Percentiles rank a stretch among this genome's conserved stretches.
These are phyloP conservation scores for Thalassiosira hispida DNA, from an alignment of 352 stramenopile genomes.

Conservation along the genomic window DNA sequence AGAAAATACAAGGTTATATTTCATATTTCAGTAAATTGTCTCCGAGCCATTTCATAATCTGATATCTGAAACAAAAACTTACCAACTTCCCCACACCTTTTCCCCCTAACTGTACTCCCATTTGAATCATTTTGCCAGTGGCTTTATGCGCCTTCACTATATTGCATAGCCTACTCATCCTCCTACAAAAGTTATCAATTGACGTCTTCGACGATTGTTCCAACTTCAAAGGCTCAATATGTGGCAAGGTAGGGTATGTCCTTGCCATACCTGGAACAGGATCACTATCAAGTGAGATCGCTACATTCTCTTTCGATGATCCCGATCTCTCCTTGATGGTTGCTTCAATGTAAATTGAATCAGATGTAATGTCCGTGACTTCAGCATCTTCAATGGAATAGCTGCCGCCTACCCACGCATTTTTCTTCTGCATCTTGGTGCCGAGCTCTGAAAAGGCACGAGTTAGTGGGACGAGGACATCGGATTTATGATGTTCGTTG, in stretches of 20 bases:
- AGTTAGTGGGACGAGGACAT: slow-evolving; percentile 63
- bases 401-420: slow-evolving; percentile 70
- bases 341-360: slow-evolving; percentile 64
- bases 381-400: slow-evolving; percentile 65
- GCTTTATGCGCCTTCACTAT: slow-evolving; percentile 67
- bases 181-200: slow-evolving; percentile 76
- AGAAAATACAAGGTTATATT: no score
- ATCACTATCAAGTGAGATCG: slow-evolving; percentile 57
- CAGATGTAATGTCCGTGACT: slow-evolving; percentile 56
- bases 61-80: slow-evolving; percentile 7
- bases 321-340: slow-evolving; percentile 54
- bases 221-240: slow-evolving; percentile 37
- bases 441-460: slow-evolving; percentile 73
- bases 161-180: slow-evolving; percentile 72
- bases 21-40: neutral
- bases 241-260: slow-evolving; percentile 51
- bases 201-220: slow-evolving; percentile 32
- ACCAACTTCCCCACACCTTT: slow-evolving; percentile 65
- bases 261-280: slow-evolving; percentile 36
- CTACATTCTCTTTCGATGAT: slow-evolving; percentile 30
- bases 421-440: slow-evolving; percentile 59
- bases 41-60: neutral
- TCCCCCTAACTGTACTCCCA: slow-evolving; percentile 75
- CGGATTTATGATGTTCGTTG: slow-evolving; percentile 76
- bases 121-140: slow-evolving; percentile 81